phyloP scores from a whole-genome alignment of 441 rosid species.

The Gossypium davidsonii region DNA sequence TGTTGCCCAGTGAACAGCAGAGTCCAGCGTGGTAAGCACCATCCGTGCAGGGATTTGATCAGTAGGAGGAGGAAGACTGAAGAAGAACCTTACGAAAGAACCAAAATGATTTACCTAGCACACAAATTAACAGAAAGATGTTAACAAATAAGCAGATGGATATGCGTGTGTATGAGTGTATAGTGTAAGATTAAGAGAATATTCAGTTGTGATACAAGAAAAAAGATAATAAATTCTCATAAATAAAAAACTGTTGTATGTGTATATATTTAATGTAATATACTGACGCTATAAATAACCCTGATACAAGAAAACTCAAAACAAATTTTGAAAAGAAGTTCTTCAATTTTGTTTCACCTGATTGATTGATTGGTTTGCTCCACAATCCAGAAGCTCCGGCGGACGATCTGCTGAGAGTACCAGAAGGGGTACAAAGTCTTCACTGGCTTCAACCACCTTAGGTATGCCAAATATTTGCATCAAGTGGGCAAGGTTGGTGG shows the following conservation, averaged over 20 bases:
- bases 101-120: constrained; percentile 88
- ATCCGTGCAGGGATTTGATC: constrained; percentile 74
- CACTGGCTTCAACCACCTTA: constrained; percentile 97
- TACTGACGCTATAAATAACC: background rate
- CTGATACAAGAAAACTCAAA: background rate
- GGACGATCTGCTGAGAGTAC: constrained; percentile 98
- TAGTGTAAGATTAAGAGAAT: background rate
- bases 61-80: constrained; percentile 78
- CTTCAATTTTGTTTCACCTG: constrained; percentile 48
- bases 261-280: background rate
- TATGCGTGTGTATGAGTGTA: background rate
- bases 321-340: constrained; percentile 6
- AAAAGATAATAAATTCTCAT: constrained; percentile 6
- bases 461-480: constrained; percentile 5
- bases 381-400: constrained; percentile 84
- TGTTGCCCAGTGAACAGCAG: constrained; percentile 80
- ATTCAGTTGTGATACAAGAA: background rate
- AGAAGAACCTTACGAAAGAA: constrained; percentile 87
- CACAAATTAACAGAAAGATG: constrained; percentile 17
- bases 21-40: constrained; percentile 86
- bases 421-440: constrained; percentile 83
- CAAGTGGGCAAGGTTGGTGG: background rate
- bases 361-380: constrained; percentile 94
- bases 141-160: background rate
- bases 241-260: background rate